A percentile compares a stretch with the other conserved stretches of the same genome.
Evolutionary conservation across 1,284 basidiomycete genomes (phyloP).

Genomic region (Inonotus obliquus): DNA sequence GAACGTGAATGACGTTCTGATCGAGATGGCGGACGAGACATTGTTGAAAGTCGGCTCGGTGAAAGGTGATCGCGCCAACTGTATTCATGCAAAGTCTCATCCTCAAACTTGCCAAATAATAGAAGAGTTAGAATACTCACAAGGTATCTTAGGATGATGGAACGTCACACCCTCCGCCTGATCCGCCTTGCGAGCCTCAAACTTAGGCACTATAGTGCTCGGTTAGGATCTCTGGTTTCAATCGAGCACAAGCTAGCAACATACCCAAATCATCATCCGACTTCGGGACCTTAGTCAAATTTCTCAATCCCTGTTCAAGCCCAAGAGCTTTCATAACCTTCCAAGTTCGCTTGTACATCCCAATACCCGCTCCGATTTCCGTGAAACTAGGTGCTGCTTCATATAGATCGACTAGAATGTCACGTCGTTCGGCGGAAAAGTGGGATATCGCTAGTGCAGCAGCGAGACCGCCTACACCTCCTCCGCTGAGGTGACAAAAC

Average conservation of each 20-base stretch:
- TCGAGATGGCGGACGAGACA: conserved; percentile 35
- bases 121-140: too few species aligned
- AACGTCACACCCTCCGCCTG: conserved; percentile 29
- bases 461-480: conserved; percentile 34
- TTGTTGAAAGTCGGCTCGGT: conserved; percentile 39
- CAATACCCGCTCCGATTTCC: conserved; percentile 39
- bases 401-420: conserved; percentile 40
- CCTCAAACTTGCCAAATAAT: too few species aligned
- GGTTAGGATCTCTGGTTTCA: not conserved
- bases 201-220: conserved; percentile 24
- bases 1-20: conserved; percentile 26
- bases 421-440: conserved; percentile 22
- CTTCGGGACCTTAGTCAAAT: conserved; percentile 8
- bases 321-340: conserved; percentile 23
- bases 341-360: conserved; percentile 26
- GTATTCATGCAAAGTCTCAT: too few species aligned
- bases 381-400: conserved; percentile 34
- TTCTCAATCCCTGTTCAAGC: conserved; percentile 21
- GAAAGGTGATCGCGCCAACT: conserved; percentile 39
- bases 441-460: conserved; percentile 34
- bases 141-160: conserved; percentile 28
- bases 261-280: conserved; percentile 6
- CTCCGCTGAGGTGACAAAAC: conserved; percentile 28
- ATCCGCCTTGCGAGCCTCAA: conserved; percentile 32
- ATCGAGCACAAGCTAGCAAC: not conserved